Conservation (phyloP, 73 alveolate genomes). For the Tetrahymena borealis region DNA sequence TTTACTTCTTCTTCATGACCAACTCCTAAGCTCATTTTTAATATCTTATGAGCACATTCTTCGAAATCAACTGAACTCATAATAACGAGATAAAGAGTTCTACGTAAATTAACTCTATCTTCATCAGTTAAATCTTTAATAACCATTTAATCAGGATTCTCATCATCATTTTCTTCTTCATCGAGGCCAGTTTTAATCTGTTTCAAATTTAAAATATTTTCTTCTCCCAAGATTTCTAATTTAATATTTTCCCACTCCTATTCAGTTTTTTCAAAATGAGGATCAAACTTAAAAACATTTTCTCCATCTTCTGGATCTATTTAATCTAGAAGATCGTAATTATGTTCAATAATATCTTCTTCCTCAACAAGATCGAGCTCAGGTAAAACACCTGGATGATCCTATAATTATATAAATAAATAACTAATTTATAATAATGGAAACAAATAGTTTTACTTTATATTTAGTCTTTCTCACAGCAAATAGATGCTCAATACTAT, state of each 20-base stretch:
- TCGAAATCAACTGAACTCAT: slow-evolving; percentile 95
- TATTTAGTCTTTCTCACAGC: slow-evolving; percentile 90
- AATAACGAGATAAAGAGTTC: slow-evolving; percentile 93
- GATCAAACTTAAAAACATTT: slow-evolving; percentile 93
- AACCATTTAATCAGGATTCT: slow-evolving; percentile 59
- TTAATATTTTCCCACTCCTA: slow-evolving; percentile 89
- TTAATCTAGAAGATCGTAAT: slow-evolving; percentile 80
- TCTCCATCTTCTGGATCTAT: slow-evolving; percentile 88
- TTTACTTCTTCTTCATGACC: slow-evolving; percentile 96
- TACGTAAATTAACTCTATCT: slow-evolving; percentile 91
- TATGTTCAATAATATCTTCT: slow-evolving; percentile 96
- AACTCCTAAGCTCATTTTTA: slow-evolving; percentile 90
- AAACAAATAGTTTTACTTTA: not conserved
- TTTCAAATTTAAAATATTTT: slow-evolving; percentile 63
- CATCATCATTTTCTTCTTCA: slow-evolving; percentile 51
- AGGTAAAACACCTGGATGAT: slow-evolving; percentile 90
- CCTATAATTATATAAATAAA: not conserved
- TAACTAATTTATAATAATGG: slow-evolving; percentile 9
- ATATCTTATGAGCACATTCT: slow-evolving; percentile 97
- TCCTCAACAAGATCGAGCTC: slow-evolving; percentile 99
- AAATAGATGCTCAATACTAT: slow-evolving; percentile 94
- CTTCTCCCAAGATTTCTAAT: slow-evolving; percentile 94
- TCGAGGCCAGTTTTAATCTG: slow-evolving; percentile 51
- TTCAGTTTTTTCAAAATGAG: slow-evolving; percentile 87
- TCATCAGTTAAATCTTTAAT: slow-evolving; percentile 87